Evolutionary conservation across 257 asterid species (phyloP).

Genomic region (Solanum bukasovii): DNA sequence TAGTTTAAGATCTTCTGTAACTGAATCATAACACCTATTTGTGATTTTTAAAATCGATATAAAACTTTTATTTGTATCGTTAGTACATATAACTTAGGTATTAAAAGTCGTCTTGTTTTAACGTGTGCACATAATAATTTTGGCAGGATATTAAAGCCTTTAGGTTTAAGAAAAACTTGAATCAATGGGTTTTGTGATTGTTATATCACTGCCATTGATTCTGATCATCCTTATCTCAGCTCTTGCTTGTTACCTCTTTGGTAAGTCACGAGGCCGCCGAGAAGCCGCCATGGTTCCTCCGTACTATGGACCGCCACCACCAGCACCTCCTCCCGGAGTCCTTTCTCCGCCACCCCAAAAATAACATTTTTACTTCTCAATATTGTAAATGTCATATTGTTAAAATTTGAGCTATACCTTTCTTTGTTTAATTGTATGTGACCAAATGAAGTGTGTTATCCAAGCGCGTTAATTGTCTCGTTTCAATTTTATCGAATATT

Average conservation of each 20-base stretch:
- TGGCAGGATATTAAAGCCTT: not conserved
- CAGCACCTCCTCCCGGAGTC: constrained; percentile 16
- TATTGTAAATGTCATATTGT: not conserved
- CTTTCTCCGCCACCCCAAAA: constrained; percentile 2
- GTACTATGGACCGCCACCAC: constrained; percentile 34
- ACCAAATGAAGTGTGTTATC: no score
- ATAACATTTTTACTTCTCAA: not conserved
- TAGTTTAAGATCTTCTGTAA: not conserved
- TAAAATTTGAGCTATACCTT: not conserved
- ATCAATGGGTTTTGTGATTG: constrained; percentile 41
- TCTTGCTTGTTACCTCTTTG: constrained; percentile 46
- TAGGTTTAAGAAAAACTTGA: not conserved
- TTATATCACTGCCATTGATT: constrained; percentile 50
- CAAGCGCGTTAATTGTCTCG: not conserved
- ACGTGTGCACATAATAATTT: not conserved
- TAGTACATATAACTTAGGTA: not conserved
- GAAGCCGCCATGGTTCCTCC: constrained; percentile 20
- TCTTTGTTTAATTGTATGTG: no score
- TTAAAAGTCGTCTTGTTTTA: no score
- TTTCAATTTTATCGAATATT: not conserved
- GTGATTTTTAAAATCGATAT: not conserved
- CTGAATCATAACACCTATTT: no score
- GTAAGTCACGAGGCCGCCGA: constrained; percentile 30
- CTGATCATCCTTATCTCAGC: constrained; percentile 34
- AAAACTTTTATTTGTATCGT: not conserved